These are phyloP conservation scores for Debaryomyces maramus DNA, from an alignment of 805 yeast genomes.

Conservation along the genomic window DNA sequence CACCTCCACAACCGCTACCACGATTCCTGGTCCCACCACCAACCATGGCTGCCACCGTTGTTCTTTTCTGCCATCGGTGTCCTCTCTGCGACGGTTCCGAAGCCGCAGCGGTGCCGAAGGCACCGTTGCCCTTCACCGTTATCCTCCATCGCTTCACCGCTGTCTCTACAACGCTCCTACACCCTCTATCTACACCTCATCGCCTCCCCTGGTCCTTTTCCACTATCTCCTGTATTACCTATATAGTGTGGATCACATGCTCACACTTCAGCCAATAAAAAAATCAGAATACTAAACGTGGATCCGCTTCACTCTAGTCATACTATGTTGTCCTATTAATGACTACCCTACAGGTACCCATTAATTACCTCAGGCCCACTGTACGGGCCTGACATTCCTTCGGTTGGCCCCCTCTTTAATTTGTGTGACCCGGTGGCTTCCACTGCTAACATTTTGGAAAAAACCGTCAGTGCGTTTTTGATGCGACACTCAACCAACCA, in stretches of 20 bases:
- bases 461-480: not conserved
- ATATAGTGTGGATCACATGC: slow-evolving; percentile 1
- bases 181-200: not conserved
- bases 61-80: too few species aligned
- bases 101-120: too few species aligned
- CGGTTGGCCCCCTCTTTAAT: slow-evolving; percentile 1
- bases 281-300: not conserved
- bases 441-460: not conserved
- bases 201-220: too few species aligned
- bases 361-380: too few species aligned
- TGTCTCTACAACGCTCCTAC: not conserved
- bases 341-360: not conserved
- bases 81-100: too few species aligned
- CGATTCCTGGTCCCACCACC: too few species aligned
- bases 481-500: slow-evolving; percentile 1
- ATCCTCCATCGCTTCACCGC: too few species aligned
- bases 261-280: not conserved
- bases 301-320: not conserved
- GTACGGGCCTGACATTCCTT: too few species aligned
- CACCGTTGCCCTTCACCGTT: too few species aligned
- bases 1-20: too few species aligned
- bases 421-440: slow-evolving; percentile 1
- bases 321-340: not conserved
- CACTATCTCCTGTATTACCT: not conserved
- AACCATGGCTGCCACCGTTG: too few species aligned